Evolutionary conservation across 352 stramenopile genomes (phyloP), one percentile per base, ranked within the genome.

Genomic region (Phytophthora ramorum): DNA sequence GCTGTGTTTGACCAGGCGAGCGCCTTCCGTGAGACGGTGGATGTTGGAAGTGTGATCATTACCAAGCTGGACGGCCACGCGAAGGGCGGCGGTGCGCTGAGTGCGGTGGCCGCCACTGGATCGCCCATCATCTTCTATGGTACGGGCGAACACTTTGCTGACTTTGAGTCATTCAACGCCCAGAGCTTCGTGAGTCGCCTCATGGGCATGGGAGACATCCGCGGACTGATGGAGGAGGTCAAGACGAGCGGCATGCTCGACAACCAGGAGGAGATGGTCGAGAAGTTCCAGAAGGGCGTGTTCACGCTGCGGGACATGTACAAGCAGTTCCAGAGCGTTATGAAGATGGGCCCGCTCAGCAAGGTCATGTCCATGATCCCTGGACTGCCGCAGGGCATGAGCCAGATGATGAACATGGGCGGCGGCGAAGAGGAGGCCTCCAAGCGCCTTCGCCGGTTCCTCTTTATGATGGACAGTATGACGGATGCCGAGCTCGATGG

Each of bases 401-500:
- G 75, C 32, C 83, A 93, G 63, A 84, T 98, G 62, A 96, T 98
- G 69, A 96, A 91, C 49, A 88, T 93, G 70, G 92, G 90, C 34
- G 92, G 91, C 48, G 90, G 91, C 6, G 96, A 98, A 56, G 90
- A 98, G 50, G 91, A 98, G 72, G 87, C 84, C 10, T 97, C 85
- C 5, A 95, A 96, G 64, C 83, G 92, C 16, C 81, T 99, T 32
- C 97, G 98, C 49, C 95, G 95, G 45, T 99, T 99, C 79, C 87
- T 99, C 69, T 99, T 97, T 81, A 99, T 99, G 85, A 99, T 99
- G 97, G 98, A 99, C 73, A 98, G 84, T 63, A 99, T 99, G 98
- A 98, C 93, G 4, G 91, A 98, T 60, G 91, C 92, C 1, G 96
- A 99, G 72, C 83, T 99, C 2, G 98, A 99, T 72, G 97, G 89